Conservation (phyloP, 1,139 yeast species). For the Arxiozyma heterogenica region DNA sequence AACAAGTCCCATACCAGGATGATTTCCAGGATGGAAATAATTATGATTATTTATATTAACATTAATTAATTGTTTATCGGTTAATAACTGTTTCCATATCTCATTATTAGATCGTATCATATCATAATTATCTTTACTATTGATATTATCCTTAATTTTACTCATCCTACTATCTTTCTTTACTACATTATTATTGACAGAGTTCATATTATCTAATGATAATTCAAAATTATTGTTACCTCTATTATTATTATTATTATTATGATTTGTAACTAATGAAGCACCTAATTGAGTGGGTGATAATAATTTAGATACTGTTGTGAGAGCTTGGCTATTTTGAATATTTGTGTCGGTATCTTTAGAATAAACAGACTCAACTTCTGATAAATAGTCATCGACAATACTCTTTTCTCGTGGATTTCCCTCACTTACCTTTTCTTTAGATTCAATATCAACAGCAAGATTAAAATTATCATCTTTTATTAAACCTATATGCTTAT, state of each 20-base stretch:
- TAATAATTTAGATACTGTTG: conserved; percentile 3
- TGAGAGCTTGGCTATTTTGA: not conserved
- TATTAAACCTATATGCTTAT: too few species aligned
- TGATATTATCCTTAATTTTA: too few species aligned
- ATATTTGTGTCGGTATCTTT: not conserved
- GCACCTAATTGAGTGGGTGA: conserved; percentile 5
- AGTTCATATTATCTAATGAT: too few species aligned
- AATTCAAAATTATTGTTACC: too few species aligned
- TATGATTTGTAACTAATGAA: conserved; percentile 3
- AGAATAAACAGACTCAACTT: not conserved
- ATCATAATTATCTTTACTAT: not conserved
- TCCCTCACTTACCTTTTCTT: not conserved
- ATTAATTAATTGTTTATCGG: conserved; percentile 19
- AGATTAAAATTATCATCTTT: too few species aligned
- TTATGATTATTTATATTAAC: conserved; percentile 25
- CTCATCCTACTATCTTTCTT: too few species aligned
- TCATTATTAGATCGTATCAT: not conserved
- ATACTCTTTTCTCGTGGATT: not conserved
- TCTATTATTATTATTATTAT: conserved; percentile 2
- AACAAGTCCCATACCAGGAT: not conserved
- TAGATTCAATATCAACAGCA: not conserved
- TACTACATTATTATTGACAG: too few species aligned
- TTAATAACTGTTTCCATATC: conserved; percentile 1
- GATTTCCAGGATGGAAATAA: conserved; percentile 10
- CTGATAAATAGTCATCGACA: conserved; percentile 16